These are phyloP conservation scores for Heritiera fomes DNA, from an alignment of 345 rosid genomes.

Conservation along the genomic window DNA sequence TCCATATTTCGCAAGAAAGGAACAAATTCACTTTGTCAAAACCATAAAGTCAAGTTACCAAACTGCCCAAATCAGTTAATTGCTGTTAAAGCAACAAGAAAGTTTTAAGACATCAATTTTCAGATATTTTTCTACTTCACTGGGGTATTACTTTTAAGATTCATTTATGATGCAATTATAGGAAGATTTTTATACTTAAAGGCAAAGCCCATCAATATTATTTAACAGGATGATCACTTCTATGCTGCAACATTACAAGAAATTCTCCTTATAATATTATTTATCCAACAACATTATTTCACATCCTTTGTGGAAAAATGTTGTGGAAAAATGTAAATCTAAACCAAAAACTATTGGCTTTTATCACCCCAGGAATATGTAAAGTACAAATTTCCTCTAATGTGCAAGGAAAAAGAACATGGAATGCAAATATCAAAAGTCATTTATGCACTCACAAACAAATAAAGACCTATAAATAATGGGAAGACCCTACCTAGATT, in stretches of 20 bases:
- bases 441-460: neutral
- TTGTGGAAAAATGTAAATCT: neutral
- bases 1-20: neutral
- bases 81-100: neutral
- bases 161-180: neutral
- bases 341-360: neutral
- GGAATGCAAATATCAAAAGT: neutral
- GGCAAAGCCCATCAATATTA: neutral
- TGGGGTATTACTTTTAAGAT: neutral
- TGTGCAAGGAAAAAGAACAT: neutral
- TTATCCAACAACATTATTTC: neutral
- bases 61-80: neutral
- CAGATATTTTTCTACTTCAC: neutral
- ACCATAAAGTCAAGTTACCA: neutral
- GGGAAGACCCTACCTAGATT: neutral
- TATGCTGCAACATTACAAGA: neutral
- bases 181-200: neutral
- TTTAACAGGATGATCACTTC: neutral
- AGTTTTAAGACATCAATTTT: neutral
- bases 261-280: neutral
- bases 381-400: neutral
- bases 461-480: neutral
- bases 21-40: neutral
- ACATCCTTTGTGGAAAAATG: neutral
- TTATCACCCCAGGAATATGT: neutral